Base-by-base conservation (phyloP, 2,329 filamentous ascomycete species). In the Sporothrix brunneoviolacea region DNA sequence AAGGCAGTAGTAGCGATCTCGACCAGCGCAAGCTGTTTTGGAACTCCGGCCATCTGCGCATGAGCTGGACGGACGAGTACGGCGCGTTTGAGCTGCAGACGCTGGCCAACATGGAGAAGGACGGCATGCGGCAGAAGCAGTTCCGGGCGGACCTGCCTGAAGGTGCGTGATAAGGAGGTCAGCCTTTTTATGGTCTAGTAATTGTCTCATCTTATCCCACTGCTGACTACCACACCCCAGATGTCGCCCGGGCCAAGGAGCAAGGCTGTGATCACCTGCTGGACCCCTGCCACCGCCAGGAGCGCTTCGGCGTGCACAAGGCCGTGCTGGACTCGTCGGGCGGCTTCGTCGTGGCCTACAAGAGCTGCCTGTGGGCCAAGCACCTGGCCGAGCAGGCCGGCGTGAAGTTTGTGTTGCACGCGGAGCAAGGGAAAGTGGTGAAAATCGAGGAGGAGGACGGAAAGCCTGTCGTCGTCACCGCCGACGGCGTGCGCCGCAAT, bases 321-420 rank as follows among this genome's bases (percentile, higher is more conserved):
- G 73, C 69, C 0, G 64, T 74, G 1, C 61, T 76, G 0, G 74
- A 77, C 46, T 68, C 65, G 1, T 70, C 65, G 0, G 74, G 70
- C 13, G 75, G 75, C 4, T 65, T 71, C 22, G 67, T 67, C 2
- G 56, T 67, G 15, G 73, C 73, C 0, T 69, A 73, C 49, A 73
- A 71, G 50, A 70, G 71, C 0, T 77, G 73, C 50, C 61, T 61
- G 0, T 70, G 68, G 46, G 72, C 70, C 0, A 63, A 74, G 1
- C 64, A 74, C 57, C 68, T 72, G 22, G 70, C 70, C 0, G 58
- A 58, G 13, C 54, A 46, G 4, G 58, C 67, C 2, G 73, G 74
- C 0, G 73, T 71, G 1, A 64, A 65, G 35, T 67, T 72, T 36
- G 52, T 75, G 3, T 63, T 76, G 2, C 68, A 64, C 4, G 39